These are phyloP conservation scores for Dipodascopsis tothii DNA, from an alignment of 805 yeast genomes.

Conservation along the genomic window DNA sequence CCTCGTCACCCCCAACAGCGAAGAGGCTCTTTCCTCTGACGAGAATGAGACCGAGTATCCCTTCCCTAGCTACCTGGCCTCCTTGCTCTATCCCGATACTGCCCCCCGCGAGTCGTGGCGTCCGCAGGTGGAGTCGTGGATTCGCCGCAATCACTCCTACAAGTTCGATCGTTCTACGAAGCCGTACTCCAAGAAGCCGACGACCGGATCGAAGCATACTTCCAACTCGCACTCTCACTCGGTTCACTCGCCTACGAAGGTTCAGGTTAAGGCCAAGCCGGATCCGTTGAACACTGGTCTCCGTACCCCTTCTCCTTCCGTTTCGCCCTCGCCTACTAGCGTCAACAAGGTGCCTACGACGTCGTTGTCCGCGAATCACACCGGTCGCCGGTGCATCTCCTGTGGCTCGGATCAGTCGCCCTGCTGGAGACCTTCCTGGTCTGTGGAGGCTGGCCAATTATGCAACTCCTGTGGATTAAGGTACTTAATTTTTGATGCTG, in stretches of 20 bases:
- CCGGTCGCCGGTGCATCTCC: slow-evolving; percentile 63
- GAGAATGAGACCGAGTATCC: slow-evolving; percentile 15
- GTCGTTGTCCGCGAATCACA: slow-evolving; percentile 9
- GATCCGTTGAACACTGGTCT: slow-evolving; percentile 7
- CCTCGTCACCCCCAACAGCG: slow-evolving; percentile 18
- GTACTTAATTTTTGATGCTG: slow-evolving; percentile 2
- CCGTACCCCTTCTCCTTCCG: slow-evolving; percentile 7
- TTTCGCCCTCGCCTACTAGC: slow-evolving; percentile 12
- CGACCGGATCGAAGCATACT: slow-evolving; percentile 1
- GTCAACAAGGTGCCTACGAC: background rate
- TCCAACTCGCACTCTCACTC: slow-evolving; percentile 1
- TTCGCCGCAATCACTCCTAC: slow-evolving; percentile 30
- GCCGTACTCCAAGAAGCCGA: slow-evolving; percentile 9
- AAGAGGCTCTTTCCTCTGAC: slow-evolving; percentile 15
- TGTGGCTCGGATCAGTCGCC: slow-evolving; percentile 90
- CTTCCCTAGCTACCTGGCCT: slow-evolving; percentile 10
- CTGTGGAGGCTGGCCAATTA: slow-evolving; percentile 80
- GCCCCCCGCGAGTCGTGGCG: slow-evolving; percentile 35
- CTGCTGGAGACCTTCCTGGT: slow-evolving; percentile 99
- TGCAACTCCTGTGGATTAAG: slow-evolving; percentile 91
- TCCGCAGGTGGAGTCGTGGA: slow-evolving; percentile 34
- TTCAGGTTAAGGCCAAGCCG: background rate
- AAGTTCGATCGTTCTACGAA: slow-evolving; percentile 20
- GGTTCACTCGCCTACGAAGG: slow-evolving; percentile 1
- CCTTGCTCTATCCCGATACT: slow-evolving; percentile 33